Evolutionary conservation across 805 yeast species (phyloP).

Genomic region (Pichia sporocuriosa): DNA sequence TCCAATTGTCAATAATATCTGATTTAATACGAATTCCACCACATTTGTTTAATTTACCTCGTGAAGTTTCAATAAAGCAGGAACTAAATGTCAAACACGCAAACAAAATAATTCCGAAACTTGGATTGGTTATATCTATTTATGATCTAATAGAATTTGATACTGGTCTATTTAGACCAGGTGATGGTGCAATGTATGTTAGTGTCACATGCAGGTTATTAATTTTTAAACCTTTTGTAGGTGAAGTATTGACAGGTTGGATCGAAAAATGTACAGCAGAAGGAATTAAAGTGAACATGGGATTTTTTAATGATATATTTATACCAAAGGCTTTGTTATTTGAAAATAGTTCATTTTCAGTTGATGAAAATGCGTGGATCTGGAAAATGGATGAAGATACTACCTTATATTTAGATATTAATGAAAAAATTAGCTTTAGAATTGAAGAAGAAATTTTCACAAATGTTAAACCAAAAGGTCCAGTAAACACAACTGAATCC

Average conservation of each 20-base stretch:
- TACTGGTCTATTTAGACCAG: slow-evolving; percentile 87
- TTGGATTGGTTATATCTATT: slow-evolving; percentile 78
- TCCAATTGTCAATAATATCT: slow-evolving; percentile 69
- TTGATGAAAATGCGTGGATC: slow-evolving; percentile 90
- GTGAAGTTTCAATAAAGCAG: slow-evolving; percentile 64
- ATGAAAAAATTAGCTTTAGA: slow-evolving; percentile 87
- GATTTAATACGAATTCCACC: slow-evolving; percentile 90
- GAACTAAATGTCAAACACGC: slow-evolving; percentile 82
- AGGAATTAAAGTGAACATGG: slow-evolving; percentile 80
- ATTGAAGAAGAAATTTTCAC: slow-evolving; percentile 84
- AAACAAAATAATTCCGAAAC: slow-evolving; percentile 73
- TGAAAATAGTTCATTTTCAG: slow-evolving; percentile 38
- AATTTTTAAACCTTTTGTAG: slow-evolving; percentile 90
- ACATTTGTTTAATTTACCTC: slow-evolving; percentile 65
- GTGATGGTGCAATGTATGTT: slow-evolving; percentile 86
- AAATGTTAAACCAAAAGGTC: slow-evolving; percentile 73
- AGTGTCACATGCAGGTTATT: slow-evolving; percentile 68
- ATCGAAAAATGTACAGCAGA: slow-evolving; percentile 80
- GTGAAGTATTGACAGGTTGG: slow-evolving; percentile 91
- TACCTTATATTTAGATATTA: slow-evolving; percentile 75
- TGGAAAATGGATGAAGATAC: slow-evolving; percentile 75
- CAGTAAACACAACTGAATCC: slow-evolving; percentile 28
- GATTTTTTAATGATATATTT: slow-evolving; percentile 86
- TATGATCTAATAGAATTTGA: slow-evolving; percentile 79
- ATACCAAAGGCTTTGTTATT: slow-evolving; percentile 79